phyloP scores from a whole-genome alignment of 495 filamentous ascomycete genomes.

The Bathelium albidoporum region DNA sequence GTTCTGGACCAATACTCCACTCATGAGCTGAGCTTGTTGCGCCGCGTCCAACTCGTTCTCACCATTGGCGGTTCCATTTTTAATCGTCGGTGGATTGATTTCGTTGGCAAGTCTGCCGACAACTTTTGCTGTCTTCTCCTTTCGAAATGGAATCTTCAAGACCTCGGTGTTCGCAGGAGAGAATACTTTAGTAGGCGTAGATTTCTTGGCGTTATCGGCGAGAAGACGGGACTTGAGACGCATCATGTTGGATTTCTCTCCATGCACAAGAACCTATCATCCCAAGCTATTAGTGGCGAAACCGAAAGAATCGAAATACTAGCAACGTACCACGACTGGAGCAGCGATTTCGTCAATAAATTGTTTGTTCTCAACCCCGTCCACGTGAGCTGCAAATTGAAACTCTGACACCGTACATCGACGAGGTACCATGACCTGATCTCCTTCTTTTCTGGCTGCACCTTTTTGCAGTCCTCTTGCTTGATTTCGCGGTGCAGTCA shows the following conservation, averaged over 20 bases:
- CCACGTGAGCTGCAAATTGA: conserved; percentile 92
- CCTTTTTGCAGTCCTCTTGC: conserved; percentile 30
- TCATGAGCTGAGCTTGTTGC: conserved; percentile 48
- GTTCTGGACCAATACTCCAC: conserved; percentile 88
- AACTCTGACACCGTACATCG: conserved; percentile 86
- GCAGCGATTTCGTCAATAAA: conserved; percentile 91
- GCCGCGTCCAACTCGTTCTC: neutral
- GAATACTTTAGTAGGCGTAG: conserved; percentile 75
- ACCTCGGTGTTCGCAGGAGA: conserved; percentile 91
- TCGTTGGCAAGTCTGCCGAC: conserved; percentile 78
- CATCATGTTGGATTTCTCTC: conserved; percentile 97
- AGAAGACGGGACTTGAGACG: conserved; percentile 86
- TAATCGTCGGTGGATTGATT: conserved; percentile 49
- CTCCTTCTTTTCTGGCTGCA: conserved; percentile 40
- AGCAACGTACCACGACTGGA: conserved; percentile 72
- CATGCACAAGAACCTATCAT: conserved; percentile 79
- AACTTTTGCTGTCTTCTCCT: conserved; percentile 93
- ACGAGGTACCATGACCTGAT: conserved; percentile 84
- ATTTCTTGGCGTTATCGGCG: conserved; percentile 74
- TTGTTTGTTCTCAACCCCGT: conserved; percentile 86
- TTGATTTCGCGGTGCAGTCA: conserved; percentile 40
- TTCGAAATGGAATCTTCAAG: conserved; percentile 85
- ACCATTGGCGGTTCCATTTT: neutral
- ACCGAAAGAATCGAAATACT: neutral
- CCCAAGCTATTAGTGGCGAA: neutral